Evolutionary conservation across 768 basidiomycete genomes (phyloP), one percentile per base, ranked within the genome.

Genomic region (Lactarius psammicola): DNA sequence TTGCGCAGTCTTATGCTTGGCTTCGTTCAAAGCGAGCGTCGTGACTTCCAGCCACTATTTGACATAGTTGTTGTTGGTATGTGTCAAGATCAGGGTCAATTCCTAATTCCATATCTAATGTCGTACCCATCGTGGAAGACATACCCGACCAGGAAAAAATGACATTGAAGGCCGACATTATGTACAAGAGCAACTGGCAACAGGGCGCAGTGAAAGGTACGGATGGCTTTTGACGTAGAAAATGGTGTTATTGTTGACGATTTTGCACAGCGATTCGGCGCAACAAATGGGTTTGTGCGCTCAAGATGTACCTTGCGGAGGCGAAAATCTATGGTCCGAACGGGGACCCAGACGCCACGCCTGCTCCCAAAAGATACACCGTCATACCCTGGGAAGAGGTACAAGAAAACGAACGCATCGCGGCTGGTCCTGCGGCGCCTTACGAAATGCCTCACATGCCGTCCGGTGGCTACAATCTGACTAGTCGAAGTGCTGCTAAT

Each of bases 201-300:
- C 88, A 90, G 70, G 87, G 85, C 23, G 85, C 87, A 2, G 77
- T 91, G 10, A 90, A 86, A 81, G 80, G 87, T 87, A 70, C 18
- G 54, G 17, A n/a, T 33, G 26, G 49, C 31, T 40, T 53, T 68
- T 23, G 38, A 34, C 63, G 42, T 56, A 28, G n/a, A 36, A 36
- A 23, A 26, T 26, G 46, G 33, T 59, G 46, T 58, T 40, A 40
- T 6, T 1, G 46, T 38, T 59, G 44, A 66, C 34, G 17, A 18
- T 23, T 20, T 30, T 20, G 67, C 63, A 33, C 72, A 87, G 87
- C 87, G 2, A 87, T 88, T 76, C 84, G 93, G 62, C 84, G 92
- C 40, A 95, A 95, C 80, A 95, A 93, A 76, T 95, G 93, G 93
- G 83, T 95, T 51, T 95, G 92, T 75, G 89, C 90, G 18, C 80